These are phyloP conservation scores for Picochlorum sp. DNA, from an alignment of 139 green algal species.

Conservation along the genomic window DNA sequence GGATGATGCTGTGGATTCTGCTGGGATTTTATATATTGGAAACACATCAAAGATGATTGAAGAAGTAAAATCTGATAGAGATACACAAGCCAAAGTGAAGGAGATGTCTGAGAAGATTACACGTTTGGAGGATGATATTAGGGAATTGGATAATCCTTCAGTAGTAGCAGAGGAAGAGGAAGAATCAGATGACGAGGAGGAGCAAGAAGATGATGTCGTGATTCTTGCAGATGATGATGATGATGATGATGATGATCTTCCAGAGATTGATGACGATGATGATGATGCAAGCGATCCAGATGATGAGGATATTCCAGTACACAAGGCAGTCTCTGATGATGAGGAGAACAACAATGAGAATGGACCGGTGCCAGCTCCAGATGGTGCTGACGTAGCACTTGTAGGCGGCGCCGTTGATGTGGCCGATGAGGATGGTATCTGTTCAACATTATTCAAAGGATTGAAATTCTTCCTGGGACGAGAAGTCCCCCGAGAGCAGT, in stretches of 20 bases:
- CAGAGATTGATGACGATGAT: slow-evolving; percentile 18
- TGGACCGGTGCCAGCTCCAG: neutral
- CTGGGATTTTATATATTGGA: slow-evolving; percentile 68
- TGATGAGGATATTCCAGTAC: slow-evolving; percentile 8
- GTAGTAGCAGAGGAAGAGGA: too few relatives aligned
- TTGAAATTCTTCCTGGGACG: slow-evolving; percentile 87
- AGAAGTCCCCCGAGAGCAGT: slow-evolving; percentile 79
- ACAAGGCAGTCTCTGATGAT: slow-evolving; percentile 10
- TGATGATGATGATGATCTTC: neutral
- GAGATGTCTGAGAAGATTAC: slow-evolving; percentile 20
- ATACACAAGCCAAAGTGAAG: slow-evolving; percentile 3
- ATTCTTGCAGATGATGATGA: neutral
- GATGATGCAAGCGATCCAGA: slow-evolving; percentile 17
- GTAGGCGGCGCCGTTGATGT: slow-evolving; percentile 52
- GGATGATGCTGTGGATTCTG: slow-evolving; percentile 65
- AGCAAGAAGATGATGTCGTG: neutral
- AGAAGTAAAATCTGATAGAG: neutral
- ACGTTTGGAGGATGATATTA: slow-evolving; percentile 20
- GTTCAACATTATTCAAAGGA: slow-evolving; percentile 74
- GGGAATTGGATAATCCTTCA: slow-evolving; percentile 4
- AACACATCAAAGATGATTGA: neutral
- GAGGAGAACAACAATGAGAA: too few relatives aligned
- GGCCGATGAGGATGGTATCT: slow-evolving; percentile 48
- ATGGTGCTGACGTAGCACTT: neutral
- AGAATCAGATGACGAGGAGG: neutral